Evolutionary conservation across 441 rosid species (phyloP), one percentile per base, ranked within the genome.

Genomic region (Erysimum cheiri): DNA sequence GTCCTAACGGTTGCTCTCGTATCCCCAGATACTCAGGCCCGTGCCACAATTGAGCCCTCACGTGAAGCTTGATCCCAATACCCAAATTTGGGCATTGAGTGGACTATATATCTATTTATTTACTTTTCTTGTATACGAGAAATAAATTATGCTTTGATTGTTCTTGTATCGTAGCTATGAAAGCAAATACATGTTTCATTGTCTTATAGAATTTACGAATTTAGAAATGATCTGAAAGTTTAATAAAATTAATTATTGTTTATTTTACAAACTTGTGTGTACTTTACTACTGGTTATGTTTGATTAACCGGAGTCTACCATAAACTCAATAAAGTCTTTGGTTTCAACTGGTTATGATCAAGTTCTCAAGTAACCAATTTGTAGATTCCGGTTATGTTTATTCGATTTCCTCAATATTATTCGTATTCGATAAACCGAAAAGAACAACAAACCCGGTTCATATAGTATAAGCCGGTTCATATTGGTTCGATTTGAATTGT

Each of bases 1-100:
- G 49, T 50, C 4, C 10, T 3, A 75, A 69, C 40, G 28, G 5
- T 39, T 69, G 74, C 70, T 9, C 74, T 17, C 4, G 63, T 50
- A 69, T 75, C 31, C 66, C 66, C 40, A 31, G 48, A 5, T 40
- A 47, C 10, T 46, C 53, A 12, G 65, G 47, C 14, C 10, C 4
- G 13, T 69, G 70, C 55, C 70, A 39, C 26, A 32, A 52, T 17
- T 55, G 36, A 69, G 5, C 13, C 29, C 43, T 15, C 62, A 19
- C 22, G 22, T 72, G 15, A 37, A 55, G 6, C 47, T 72, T 53
- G 12, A 35, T 43, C 47, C 55, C 40, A 14, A 70, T 35, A 28
- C 46, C 5, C 60, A 39, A 4, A 26, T 39, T 48, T 48, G 48
- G 17, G 1, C 31, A 36, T 4, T 32, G 6, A 8, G 12, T 37